phyloP scores from a whole-genome alignment of 805 yeast species.

The Candida michaelii region DNA sequence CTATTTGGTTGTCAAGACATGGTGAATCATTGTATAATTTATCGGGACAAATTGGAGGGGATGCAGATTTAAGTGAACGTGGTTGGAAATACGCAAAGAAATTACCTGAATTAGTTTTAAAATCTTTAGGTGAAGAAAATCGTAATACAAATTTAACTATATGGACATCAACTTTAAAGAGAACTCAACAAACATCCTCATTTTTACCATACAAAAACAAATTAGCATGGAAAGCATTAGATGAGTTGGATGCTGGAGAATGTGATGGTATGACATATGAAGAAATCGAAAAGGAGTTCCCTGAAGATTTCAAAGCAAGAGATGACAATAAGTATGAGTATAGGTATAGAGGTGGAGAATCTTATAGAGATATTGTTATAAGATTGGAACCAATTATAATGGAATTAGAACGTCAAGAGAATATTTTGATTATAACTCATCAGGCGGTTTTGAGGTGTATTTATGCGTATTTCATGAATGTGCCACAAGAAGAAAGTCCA shows the following conservation, averaged over 20 bases:
- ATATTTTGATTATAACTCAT: constrained; percentile 92
- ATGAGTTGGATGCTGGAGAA: constrained; percentile 95
- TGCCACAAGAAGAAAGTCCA: constrained; percentile 95
- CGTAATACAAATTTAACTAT: constrained; percentile 63
- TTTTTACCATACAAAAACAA: constrained; percentile 72
- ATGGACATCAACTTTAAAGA: constrained; percentile 89
- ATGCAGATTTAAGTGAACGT: constrained; percentile 78
- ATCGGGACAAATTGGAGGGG: constrained; percentile 96
- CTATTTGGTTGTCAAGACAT: constrained; percentile 92
- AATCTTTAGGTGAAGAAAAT: constrained; percentile 61
- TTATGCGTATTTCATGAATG: constrained; percentile 97
- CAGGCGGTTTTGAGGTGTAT: constrained; percentile 96
- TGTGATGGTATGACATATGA: constrained; percentile 98
- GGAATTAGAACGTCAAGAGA: constrained; percentile 97
- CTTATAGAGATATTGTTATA: constrained; percentile 92
- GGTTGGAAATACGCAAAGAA: constrained; percentile 82
- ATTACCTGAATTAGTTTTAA: constrained; percentile 71
- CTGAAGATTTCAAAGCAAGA: constrained; percentile 93
- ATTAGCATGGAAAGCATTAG: constrained; percentile 93
- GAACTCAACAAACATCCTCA: constrained; percentile 93
- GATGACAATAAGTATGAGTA: constrained; percentile 96
- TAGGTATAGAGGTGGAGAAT: constrained; percentile 96
- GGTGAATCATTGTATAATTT: constrained; percentile 93
- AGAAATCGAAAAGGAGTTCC: constrained; percentile 79
- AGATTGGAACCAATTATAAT: constrained; percentile 95